Percentiles rank a stretch among this genome's conserved stretches.
Evolutionary conservation across 1,139 yeast species (phyloP).

Genomic region (Spathaspora sp.): DNA sequence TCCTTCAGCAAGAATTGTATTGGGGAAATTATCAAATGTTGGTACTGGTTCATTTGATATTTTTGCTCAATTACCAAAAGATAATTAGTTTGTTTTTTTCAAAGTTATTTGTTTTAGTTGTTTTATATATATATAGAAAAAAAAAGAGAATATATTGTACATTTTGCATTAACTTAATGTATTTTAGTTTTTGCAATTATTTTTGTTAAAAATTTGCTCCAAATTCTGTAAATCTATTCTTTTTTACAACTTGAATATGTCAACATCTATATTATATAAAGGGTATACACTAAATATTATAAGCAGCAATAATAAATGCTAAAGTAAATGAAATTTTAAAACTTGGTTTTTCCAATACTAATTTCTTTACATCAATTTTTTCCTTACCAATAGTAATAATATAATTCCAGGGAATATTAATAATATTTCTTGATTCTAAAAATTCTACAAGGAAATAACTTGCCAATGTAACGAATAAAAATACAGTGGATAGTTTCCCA

Average conservation of each 20-base stretch:
- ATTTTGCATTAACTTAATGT: background rate
- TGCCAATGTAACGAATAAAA: slow-evolving; percentile 53
- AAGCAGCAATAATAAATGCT: slow-evolving; percentile 65
- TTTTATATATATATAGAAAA: slow-evolving; percentile 1
- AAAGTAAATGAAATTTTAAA: slow-evolving; percentile 61
- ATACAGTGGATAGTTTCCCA: slow-evolving; percentile 63
- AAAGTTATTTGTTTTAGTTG: slow-evolving; percentile 2
- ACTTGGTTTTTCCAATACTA: slow-evolving; percentile 61
- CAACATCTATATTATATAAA: background rate
- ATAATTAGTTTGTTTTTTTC: background rate
- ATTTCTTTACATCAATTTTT: slow-evolving; percentile 47
- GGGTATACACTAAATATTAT: slow-evolving; percentile 36
- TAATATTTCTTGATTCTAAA: slow-evolving; percentile 57
- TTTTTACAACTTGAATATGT: too few relatives aligned
- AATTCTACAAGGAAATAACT: slow-evolving; percentile 56
- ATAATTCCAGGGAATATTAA: slow-evolving; percentile 50
- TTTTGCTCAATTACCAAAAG: slow-evolving; percentile 54
- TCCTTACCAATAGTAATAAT: slow-evolving; percentile 46
- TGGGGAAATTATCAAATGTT: slow-evolving; percentile 87
- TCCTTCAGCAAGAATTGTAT: slow-evolving; percentile 93
- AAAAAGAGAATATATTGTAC: too few relatives aligned
- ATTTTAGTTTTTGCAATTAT: background rate
- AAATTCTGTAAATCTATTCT: too few relatives aligned
- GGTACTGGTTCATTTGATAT: slow-evolving; percentile 98
- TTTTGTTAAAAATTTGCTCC: too few relatives aligned